Evolutionary conservation across 1,139 yeast genomes (phyloP).

Genomic region (Candida sp.): DNA sequence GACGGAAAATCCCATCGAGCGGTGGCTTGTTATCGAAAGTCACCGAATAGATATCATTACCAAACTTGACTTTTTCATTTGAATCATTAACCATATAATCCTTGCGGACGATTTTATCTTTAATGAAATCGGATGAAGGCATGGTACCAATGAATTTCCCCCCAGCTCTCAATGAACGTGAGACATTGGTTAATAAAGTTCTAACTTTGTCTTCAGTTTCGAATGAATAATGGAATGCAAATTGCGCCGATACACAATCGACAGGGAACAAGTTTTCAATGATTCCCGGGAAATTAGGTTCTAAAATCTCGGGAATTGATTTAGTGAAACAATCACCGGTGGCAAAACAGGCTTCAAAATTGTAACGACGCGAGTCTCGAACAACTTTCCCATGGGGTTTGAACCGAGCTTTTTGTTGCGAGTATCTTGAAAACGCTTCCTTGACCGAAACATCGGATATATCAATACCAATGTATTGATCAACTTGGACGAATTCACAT

Average conservation of each 20-base stretch:
- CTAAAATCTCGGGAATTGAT: conserved; percentile 68
- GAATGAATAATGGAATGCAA: conserved; percentile 93
- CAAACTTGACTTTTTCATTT: conserved; percentile 57
- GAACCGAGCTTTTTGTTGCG: conserved; percentile 39
- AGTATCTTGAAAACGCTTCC: conserved; percentile 79
- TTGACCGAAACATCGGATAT: conserved; percentile 84
- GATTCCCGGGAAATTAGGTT: conserved; percentile 50
- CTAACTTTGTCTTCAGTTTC: conserved; percentile 80
- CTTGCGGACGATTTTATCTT: conserved; percentile 53
- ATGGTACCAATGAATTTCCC: conserved; percentile 92
- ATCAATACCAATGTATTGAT: conserved; percentile 86
- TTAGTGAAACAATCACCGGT: conserved; percentile 90
- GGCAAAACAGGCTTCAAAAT: conserved; percentile 74
- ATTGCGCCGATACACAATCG: conserved; percentile 86
- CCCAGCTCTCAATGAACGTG: conserved; percentile 72
- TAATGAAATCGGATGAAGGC: conserved; percentile 86
- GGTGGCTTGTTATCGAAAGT: conserved; percentile 78
- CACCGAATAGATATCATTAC: conserved; percentile 79
- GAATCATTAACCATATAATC: conserved; percentile 36
- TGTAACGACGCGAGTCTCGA: conserved; percentile 45
- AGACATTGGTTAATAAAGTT: conserved; percentile 67
- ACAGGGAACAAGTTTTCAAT: conserved; percentile 74
- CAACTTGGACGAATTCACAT: conserved; percentile 72
- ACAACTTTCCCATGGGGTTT: conserved; percentile 26
- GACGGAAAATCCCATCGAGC: conserved; percentile 62